Base-by-base conservation (phyloP, 495 filamentous ascomycete genomes). In the Cercophora samala region DNA sequence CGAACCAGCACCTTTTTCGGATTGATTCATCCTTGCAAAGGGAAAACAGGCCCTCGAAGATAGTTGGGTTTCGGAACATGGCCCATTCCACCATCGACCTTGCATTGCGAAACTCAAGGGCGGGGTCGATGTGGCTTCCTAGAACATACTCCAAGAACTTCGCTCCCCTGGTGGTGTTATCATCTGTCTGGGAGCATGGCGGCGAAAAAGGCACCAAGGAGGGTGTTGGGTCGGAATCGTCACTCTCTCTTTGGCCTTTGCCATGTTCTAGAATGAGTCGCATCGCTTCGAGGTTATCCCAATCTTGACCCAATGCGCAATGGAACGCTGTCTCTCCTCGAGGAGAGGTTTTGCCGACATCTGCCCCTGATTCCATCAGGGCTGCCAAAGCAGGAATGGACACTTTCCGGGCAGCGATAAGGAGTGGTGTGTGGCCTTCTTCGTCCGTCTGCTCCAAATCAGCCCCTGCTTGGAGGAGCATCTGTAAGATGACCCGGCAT, bases 381-480 rank as follows among this genome's bases (percentile, higher is more conserved):
- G 56, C 23, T 15, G 5, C 5, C 11, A 58, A 15, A 18, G 23
- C 23, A 22, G 11, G n/a, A 59, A 53, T 55, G 46, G n/a, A n/a
- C n/a, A n/a, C n/a, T n/a, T n/a, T n/a, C n/a, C n/a, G n/a, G n/a
- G n/a, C n/a, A n/a, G 67, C 55, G 11, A 68, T 42, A 17, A 67
- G 61, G 26, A 72, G 22, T 5, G 70, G 18, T 22, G 70, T 72
- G 25, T 60, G 60, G 21, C 64, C 70, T 13, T 65, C 62, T 0
- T 52, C 60, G 29, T 72, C 65, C 23, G 61, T 65, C 19, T 66
- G 37, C 52, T 72, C 69, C 4, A 70, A 58, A 23, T 73, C 56
- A 21, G 68, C 68, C 8, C 68, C 70, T 11, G 70, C 68, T 9
- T 70, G 55, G 42, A 73, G 19, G 8, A 73, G 52, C 11, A 59